Conservation (phyloP, 805 yeast genomes). For the Suhomyces pyralidae region DNA sequence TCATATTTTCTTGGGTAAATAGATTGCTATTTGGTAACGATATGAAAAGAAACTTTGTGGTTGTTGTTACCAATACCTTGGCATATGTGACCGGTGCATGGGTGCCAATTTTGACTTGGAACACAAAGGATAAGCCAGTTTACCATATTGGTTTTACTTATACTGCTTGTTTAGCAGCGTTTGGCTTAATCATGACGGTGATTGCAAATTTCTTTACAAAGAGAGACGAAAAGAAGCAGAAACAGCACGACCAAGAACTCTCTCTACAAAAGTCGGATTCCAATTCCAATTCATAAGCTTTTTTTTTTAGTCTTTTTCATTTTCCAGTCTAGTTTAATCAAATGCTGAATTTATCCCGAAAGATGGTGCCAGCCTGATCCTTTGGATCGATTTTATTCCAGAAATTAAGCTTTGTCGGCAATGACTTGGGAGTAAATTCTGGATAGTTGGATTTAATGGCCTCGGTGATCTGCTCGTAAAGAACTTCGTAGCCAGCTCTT, state of each 20-base stretch:
- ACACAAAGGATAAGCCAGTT: conserved; percentile 31
- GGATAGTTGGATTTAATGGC: conserved; percentile 46
- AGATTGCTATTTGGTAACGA: conserved; percentile 43
- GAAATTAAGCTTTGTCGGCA: conserved; percentile 33
- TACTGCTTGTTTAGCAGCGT: conserved; percentile 26
- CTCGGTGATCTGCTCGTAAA: conserved; percentile 42
- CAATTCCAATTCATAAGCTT: neutral
- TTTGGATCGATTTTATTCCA: conserved; percentile 34
- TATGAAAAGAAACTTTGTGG: conserved; percentile 38
- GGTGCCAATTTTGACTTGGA: conserved; percentile 42
- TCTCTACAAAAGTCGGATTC: neutral
- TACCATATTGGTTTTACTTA: conserved; percentile 17
- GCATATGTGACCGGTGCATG: conserved; percentile 40
- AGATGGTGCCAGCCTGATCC: conserved; percentile 7
- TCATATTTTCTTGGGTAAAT: conserved; percentile 58
- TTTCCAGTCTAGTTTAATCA: neutral
- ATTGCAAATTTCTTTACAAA: conserved; percentile 23
- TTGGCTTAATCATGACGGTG: conserved; percentile 29
- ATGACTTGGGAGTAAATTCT: conserved; percentile 41
- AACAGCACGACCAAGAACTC: neutral
- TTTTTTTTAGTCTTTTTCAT: too few relatives aligned
- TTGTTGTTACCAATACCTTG: conserved; percentile 36
- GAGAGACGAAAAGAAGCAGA: conserved; percentile 21
- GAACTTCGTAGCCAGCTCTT: conserved; percentile 47
- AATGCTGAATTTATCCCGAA: neutral